Conservation (phyloP, 441 rosid species). For the Cnidoscolus chayamansa region DNA sequence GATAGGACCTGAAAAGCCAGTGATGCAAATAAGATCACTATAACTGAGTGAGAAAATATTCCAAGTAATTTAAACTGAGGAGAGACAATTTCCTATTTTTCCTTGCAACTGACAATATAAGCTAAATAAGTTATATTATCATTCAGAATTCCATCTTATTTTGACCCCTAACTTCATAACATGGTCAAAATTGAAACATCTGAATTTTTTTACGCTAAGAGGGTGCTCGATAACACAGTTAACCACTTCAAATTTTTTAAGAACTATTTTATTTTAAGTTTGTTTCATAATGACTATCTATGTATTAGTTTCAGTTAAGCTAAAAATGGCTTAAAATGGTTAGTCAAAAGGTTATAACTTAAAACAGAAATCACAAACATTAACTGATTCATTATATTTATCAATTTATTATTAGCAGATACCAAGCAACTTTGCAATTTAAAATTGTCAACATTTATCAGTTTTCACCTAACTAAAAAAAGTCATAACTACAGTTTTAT, state of each 20-base stretch:
- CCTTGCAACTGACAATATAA: neutral
- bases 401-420: too few species aligned
- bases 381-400: too few species aligned
- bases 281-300: too few species aligned
- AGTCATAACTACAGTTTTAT: neutral
- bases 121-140: neutral
- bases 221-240: too few species aligned
- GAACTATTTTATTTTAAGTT: too few species aligned
- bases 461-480: neutral
- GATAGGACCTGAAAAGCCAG: conserved; percentile 43
- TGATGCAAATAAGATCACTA: conserved; percentile 20
- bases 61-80: neutral
- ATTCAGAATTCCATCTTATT: neutral
- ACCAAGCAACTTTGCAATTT: too few species aligned
- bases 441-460: too few species aligned
- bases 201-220: neutral
- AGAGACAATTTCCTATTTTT: neutral
- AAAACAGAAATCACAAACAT: too few species aligned
- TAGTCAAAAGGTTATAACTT: too few species aligned
- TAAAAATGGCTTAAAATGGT: too few species aligned
- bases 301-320: too few species aligned
- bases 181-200: conserved; percentile 1
- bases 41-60: conserved; percentile 10
- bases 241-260: too few species aligned
- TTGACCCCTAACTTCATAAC: neutral